Conservation (phyloP, 2,329 filamentous ascomycete genomes). For the Mycosphaerelloides madeirae region DNA sequence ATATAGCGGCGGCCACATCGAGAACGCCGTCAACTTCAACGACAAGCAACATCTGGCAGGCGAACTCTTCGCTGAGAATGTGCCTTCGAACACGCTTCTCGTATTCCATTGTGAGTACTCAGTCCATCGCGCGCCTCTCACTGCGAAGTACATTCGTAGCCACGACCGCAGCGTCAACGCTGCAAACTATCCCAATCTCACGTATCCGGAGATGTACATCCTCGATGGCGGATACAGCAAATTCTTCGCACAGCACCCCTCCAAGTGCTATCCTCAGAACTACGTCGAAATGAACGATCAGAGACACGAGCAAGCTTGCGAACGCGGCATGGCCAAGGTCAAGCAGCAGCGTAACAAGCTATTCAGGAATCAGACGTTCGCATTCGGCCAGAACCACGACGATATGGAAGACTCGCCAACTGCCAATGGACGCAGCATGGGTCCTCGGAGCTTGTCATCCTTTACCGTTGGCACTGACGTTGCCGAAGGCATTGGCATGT, state of each 20-base stretch:
- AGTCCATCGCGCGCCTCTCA: conserved; percentile 88
- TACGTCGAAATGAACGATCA: conserved; percentile 96
- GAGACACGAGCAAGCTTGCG: conserved; percentile 86
- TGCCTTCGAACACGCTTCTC: conserved; percentile 67
- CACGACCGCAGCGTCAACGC: conserved; percentile 82
- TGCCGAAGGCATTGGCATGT: conserved; percentile 29
- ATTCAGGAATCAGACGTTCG: conserved; percentile 85
- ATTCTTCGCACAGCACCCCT: conserved; percentile 76
- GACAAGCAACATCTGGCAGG: conserved; percentile 82
- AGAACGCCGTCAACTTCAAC: conserved; percentile 91
- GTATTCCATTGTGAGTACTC: conserved; percentile 99
- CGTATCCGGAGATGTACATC: conserved; percentile 97
- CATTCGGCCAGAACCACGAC: conserved; percentile 70
- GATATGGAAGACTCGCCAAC: conserved; percentile 62
- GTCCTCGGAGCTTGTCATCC: conserved; percentile 27
- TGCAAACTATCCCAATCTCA: conserved; percentile 79
- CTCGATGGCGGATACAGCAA: conserved; percentile 92
- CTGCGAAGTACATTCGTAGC: conserved; percentile 89
- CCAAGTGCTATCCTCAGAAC: conserved; percentile 84
- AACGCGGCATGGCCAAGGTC: conserved; percentile 88
- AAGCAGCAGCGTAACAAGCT: conserved; percentile 85
- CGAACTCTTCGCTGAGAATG: conserved; percentile 64
- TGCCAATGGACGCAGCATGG: conserved; percentile 32
- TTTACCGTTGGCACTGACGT: conserved; percentile 29
- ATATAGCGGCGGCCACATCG: conserved; percentile 92